Conservation (phyloP, 176 grass and related monocot species). For the Oryza glaberrima region DNA sequence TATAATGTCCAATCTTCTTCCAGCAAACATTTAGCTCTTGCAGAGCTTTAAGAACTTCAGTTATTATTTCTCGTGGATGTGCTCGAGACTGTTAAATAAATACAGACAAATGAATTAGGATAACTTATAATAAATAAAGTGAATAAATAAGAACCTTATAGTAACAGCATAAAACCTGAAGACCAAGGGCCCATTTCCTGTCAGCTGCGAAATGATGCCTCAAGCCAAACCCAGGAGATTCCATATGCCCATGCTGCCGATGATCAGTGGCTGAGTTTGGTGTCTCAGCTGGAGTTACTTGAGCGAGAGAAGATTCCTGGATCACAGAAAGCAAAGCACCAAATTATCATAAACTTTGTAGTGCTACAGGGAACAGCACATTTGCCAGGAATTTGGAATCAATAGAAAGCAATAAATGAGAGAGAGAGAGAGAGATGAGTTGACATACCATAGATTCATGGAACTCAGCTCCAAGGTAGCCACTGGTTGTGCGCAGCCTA, state of each 20-base stretch:
- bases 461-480: constrained; percentile 81
- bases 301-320: constrained; percentile 61
- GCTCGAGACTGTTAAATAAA: constrained; percentile 72
- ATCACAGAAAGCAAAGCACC: constrained; percentile 31
- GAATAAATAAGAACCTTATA: background rate
- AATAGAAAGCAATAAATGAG: background rate
- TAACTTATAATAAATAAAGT: background rate
- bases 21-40: constrained; percentile 87
- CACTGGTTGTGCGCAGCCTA: constrained; percentile 70
- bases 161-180: constrained; percentile 56
- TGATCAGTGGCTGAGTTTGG: constrained; percentile 56
- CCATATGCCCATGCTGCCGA: constrained; percentile 55
- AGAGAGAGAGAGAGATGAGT: background rate
- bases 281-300: constrained; percentile 53
- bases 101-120: constrained; percentile 28
- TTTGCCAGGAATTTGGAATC: constrained; percentile 10
- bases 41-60: constrained; percentile 80
- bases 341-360: constrained; percentile 13
- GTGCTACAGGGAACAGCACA: background rate
- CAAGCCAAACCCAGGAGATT: constrained; percentile 62
- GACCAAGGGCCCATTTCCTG: constrained; percentile 94
- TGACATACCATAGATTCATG: constrained; percentile 78
- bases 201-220: constrained; percentile 70
- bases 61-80: constrained; percentile 89
- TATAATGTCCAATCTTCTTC: constrained; percentile 97